Evolutionary conservation across 192 early-diverging fungal species (phyloP).

Genomic region (Coemansia erecta): DNA sequence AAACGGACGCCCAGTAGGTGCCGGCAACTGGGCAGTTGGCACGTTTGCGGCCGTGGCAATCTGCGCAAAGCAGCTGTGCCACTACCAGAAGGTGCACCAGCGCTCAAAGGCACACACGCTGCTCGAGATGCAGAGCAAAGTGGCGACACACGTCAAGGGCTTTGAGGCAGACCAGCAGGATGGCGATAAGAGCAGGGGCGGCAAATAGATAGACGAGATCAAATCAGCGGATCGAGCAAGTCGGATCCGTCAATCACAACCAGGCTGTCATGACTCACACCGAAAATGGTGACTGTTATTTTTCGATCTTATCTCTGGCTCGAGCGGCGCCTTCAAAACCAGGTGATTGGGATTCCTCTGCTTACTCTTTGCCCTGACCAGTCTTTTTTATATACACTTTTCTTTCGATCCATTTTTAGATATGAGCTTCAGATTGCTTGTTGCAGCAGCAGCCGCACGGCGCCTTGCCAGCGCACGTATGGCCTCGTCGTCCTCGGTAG

Average conservation of each 20-base stretch:
- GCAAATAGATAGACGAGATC: not conserved
- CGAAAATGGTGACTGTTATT: slow-evolving; percentile 6
- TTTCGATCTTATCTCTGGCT: not conserved
- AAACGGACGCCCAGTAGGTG: slow-evolving; percentile 24
- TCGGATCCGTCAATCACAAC: too few species aligned
- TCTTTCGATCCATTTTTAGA: not conserved
- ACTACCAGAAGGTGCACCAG: slow-evolving; percentile 38
- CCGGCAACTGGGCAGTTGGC: slow-evolving; percentile 44
- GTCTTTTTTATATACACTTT: not conserved
- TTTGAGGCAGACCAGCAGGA: slow-evolving; percentile 11
- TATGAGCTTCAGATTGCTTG: slow-evolving; percentile 52
- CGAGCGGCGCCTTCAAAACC: too few species aligned
- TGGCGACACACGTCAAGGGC: slow-evolving; percentile 16
- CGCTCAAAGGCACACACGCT: slow-evolving; percentile 33
- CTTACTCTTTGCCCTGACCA: not conserved
- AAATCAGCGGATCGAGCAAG: not conserved
- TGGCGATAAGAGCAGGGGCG: not conserved
- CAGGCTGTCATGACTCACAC: slow-evolving; percentile 2
- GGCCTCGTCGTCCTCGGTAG: not conserved
- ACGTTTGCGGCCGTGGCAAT: slow-evolving; percentile 30
- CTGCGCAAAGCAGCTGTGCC: slow-evolving; percentile 35
- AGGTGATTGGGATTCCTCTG: not conserved
- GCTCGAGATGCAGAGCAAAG: slow-evolving; percentile 23
- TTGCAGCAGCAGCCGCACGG: slow-evolving; percentile 48
- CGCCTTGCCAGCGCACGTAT: slow-evolving; percentile 12